Evolutionary conservation across 768 basidiomycete species (phyloP).

Genomic region (Kwoniella mangroviensis): DNA sequence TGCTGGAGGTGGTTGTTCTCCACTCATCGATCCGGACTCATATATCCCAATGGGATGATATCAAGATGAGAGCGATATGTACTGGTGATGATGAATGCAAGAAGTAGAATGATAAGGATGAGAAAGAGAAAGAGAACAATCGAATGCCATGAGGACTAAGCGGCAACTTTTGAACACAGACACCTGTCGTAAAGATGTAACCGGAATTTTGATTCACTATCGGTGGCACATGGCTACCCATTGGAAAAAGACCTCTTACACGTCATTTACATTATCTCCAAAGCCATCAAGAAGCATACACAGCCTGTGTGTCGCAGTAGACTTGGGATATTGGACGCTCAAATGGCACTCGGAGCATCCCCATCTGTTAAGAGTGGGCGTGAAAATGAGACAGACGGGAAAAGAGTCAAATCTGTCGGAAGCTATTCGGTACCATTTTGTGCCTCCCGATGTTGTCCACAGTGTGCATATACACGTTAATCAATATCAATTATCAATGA

Average conservation of each 20-base stretch:
- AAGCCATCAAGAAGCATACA: neutral
- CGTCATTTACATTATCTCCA: neutral
- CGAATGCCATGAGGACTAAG: slow-evolving; percentile 1
- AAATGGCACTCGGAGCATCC: too few relatives aligned
- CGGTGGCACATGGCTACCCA: slow-evolving; percentile 11
- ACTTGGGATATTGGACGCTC: too few relatives aligned
- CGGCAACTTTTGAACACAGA: neutral
- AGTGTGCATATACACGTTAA: neutral
- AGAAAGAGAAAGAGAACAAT: neutral
- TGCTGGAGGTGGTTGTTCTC: slow-evolving; percentile 12
- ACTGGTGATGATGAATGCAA: neutral
- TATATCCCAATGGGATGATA: neutral
- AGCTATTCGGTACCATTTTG: neutral
- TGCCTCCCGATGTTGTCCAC: neutral
- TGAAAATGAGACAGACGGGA: too few relatives aligned
- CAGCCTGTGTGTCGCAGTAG: neutral
- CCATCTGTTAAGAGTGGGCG: too few relatives aligned
- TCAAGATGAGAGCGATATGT: neutral
- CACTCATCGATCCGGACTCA: slow-evolving; percentile 4
- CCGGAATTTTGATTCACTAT: slow-evolving; percentile 9
- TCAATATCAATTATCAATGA: neutral
- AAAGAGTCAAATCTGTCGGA: neutral
- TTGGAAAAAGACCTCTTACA: neutral
- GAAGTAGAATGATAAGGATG: neutral
- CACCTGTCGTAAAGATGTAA: neutral